phyloP scores from a whole-genome alignment of 2,329 filamentous ascomycete genomes.

The Arachnomyces sp. region DNA sequence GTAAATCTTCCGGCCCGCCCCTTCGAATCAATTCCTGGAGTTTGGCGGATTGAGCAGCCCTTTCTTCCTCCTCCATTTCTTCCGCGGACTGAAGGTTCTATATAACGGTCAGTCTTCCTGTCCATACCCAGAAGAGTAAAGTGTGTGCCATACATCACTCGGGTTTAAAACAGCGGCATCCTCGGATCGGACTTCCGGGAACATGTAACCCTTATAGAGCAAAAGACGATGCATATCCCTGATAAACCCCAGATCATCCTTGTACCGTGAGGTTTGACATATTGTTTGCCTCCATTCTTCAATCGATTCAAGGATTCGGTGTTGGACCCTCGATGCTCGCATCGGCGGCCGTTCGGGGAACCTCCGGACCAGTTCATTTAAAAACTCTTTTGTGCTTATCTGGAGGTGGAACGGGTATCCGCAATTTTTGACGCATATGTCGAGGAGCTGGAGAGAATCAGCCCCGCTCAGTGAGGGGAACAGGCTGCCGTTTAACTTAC shows the following conservation, averaged over 20 bases:
- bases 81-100: conserved; percentile 93
- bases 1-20: conserved; percentile 83
- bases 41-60: conserved; percentile 93
- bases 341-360: conserved; percentile 91
- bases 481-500: conserved; percentile 33
- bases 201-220: conserved; percentile 94
- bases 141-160: conserved; percentile 66
- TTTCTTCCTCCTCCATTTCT: conserved; percentile 97
- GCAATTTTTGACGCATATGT: conserved; percentile 99
- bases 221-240: conserved; percentile 94
- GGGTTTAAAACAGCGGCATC: conserved; percentile 95
- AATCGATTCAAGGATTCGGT: conserved; percentile 88
- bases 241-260: conserved; percentile 93
- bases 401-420: conserved; percentile 98
- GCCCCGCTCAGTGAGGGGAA: conserved; percentile 6
- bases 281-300: conserved; percentile 98
- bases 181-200: conserved; percentile 84
- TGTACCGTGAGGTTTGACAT: conserved; percentile 95
- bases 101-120: conserved; percentile 19
- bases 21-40: conserved; percentile 91
- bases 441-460: conserved; percentile 58
- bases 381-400: conserved; percentile 96
- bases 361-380: conserved; percentile 92
- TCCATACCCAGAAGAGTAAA: conserved; percentile 2
- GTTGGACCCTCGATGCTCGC: conserved; percentile 77